These are phyloP conservation scores for Stellera chamaejasme DNA, from an alignment of 345 rosid species.

Conservation along the genomic window DNA sequence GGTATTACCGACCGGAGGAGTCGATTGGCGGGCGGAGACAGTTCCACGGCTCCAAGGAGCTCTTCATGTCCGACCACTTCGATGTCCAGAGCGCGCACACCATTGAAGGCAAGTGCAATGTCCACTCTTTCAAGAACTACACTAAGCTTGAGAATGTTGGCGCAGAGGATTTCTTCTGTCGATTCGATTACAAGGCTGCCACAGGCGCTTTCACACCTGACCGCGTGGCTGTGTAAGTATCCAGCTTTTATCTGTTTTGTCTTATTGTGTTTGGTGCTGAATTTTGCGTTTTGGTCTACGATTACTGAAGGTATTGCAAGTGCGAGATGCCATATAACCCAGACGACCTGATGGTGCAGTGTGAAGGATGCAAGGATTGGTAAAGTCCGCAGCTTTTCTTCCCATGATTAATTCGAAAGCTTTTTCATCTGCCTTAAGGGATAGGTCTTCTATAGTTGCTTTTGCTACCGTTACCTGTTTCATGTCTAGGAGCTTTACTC, in stretches of 20 bases:
- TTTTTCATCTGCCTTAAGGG: too few species aligned
- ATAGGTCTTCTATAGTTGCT: too few species aligned
- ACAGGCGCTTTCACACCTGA: slow-evolving; percentile 78
- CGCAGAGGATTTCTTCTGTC: slow-evolving; percentile 73
- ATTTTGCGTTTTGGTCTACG: slow-evolving; percentile 5
- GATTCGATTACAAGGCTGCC: slow-evolving; percentile 79
- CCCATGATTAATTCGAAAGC: not conserved
- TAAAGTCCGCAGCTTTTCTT: slow-evolving; percentile 14
- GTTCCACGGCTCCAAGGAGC: slow-evolving; percentile 80
- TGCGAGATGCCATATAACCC: slow-evolving; percentile 93
- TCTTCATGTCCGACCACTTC: slow-evolving; percentile 66
- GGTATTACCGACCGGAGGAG: slow-evolving; percentile 91
- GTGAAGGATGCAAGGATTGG: slow-evolving; percentile 92
- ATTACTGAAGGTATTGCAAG: slow-evolving; percentile 65
- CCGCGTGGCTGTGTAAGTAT: slow-evolving; percentile 80
- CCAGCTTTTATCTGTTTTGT: not conserved
- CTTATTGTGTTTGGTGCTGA: not conserved
- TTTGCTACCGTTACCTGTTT: too few species aligned
- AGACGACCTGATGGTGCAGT: slow-evolving; percentile 81
- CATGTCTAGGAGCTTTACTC: too few species aligned
- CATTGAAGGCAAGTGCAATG: slow-evolving; percentile 73
- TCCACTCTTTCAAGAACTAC: slow-evolving; percentile 76
- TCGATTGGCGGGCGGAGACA: slow-evolving; percentile 83
- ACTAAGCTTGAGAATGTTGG: slow-evolving; percentile 83
- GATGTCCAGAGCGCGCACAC: slow-evolving; percentile 83